phyloP scores from a whole-genome alignment of 345 rosid species.

The Eucalyptus marginata region DNA sequence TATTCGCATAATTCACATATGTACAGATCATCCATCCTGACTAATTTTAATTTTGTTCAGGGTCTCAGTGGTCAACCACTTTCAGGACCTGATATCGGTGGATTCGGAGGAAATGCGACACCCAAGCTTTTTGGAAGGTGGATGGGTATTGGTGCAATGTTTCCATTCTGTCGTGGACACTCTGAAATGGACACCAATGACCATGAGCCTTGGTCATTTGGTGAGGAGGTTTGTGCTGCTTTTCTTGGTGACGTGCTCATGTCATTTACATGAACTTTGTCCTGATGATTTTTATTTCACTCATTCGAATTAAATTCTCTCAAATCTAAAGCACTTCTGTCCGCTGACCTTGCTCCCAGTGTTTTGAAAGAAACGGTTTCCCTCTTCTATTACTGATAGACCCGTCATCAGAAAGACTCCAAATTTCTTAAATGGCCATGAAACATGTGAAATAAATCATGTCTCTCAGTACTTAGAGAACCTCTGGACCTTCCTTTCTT shows the following conservation, averaged over 20 bases:
- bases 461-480: background rate
- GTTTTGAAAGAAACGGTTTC: background rate
- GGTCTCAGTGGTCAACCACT: slow-evolving; percentile 95
- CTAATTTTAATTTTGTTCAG: slow-evolving; percentile 17
- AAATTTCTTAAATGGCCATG: background rate
- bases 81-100: slow-evolving; percentile 97
- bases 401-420: background rate
- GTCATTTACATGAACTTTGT: background rate
- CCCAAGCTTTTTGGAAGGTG: slow-evolving; percentile 84
- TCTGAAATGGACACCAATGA: slow-evolving; percentile 52
- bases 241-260: background rate
- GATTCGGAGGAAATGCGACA: slow-evolving; percentile 82
- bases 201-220: slow-evolving; percentile 97
- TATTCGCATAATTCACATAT: background rate
- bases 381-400: background rate
- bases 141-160: slow-evolving; percentile 94
- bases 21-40: background rate
- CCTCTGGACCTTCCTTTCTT: background rate
- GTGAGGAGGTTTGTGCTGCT: slow-evolving; percentile 62
- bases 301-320: background rate
- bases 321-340: background rate
- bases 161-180: slow-evolving; percentile 93
- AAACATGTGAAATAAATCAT: background rate
- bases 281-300: background rate
- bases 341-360: background rate